phyloP scores from a whole-genome alignment of 331 rosid species.

The Arachis monticola region DNA sequence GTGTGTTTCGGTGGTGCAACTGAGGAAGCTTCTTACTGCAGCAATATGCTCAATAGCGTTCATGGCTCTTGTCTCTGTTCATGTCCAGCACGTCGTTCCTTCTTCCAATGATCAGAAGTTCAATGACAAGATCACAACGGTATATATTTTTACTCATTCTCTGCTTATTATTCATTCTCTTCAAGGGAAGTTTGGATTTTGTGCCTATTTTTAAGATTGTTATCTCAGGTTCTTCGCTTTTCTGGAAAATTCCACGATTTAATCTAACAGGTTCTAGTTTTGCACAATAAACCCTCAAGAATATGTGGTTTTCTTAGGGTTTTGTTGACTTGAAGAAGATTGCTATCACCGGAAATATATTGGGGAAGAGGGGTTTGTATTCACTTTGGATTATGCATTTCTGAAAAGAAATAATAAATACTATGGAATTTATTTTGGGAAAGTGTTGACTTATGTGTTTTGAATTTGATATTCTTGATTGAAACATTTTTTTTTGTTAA shows the following conservation, averaged over 20 bases:
- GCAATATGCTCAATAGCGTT: slow-evolving; percentile 70
- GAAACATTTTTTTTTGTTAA: not conserved
- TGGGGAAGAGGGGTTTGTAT: not conserved
- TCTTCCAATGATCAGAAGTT: slow-evolving; percentile 63
- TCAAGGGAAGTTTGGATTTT: not conserved
- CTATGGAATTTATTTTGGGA: slow-evolving; percentile 4
- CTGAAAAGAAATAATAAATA: not conserved
- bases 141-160: slow-evolving; percentile 15
- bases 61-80: slow-evolving; percentile 67
- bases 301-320: slow-evolving; percentile 11
- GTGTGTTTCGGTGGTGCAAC: slow-evolving; percentile 49
- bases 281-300: not conserved
- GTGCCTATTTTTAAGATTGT: slow-evolving; percentile 17
- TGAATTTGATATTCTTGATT: slow-evolving; percentile 35
- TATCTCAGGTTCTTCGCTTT: slow-evolving; percentile 1
- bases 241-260: slow-evolving; percentile 6
- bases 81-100: slow-evolving; percentile 59
- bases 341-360: slow-evolving; percentile 10
- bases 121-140: slow-evolving; percentile 79
- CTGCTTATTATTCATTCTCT: not conserved
- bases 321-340: slow-evolving; percentile 38
- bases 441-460: slow-evolving; percentile 18
- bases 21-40: slow-evolving; percentile 67
- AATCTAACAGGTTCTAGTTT: not conserved
- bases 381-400: slow-evolving; percentile 10